Evolutionary conservation across 1,284 basidiomycete genomes (phyloP).

Genomic region (Cronartium quercuum): DNA sequence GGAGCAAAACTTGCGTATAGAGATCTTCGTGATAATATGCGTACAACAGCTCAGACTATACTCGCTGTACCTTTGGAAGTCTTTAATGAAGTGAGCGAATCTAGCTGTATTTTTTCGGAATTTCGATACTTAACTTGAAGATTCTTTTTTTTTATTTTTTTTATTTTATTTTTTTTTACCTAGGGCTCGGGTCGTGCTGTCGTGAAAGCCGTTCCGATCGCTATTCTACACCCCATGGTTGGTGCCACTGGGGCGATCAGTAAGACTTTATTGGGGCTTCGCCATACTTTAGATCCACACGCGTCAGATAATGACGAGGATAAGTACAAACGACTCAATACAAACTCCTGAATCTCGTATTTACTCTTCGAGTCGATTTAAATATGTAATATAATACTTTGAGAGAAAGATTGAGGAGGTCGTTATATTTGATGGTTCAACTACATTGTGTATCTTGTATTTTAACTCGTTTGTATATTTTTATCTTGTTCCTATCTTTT

Average conservation of each 20-base stretch:
- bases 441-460: too few species aligned
- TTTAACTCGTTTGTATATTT: too few species aligned
- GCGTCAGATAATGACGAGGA: slow-evolving; percentile 37
- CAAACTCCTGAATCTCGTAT: too few species aligned
- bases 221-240: slow-evolving; percentile 91
- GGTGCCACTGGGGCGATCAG: slow-evolving; percentile 91
- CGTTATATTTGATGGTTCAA: too few species aligned
- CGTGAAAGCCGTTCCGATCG: slow-evolving; percentile 90
- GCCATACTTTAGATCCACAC: slow-evolving; percentile 58
- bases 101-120: not conserved
- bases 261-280: slow-evolving; percentile 85
- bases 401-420: too few species aligned
- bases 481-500: too few species aligned
- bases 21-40: slow-evolving; percentile 74
- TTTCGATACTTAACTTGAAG: not conserved
- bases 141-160: not conserved
- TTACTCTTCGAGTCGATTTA: too few species aligned
- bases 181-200: slow-evolving; percentile 81
- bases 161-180: not conserved
- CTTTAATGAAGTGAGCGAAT: slow-evolving; percentile 69
- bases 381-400: too few species aligned
- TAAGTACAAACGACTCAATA: slow-evolving; percentile 42
- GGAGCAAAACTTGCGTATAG: slow-evolving; percentile 85
- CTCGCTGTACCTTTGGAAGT: slow-evolving; percentile 98
- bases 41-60: slow-evolving; percentile 92